Evolutionary conservation across 1,139 yeast species (phyloP).

Genomic region (Kurtzmaniella quercitrusa): DNA sequence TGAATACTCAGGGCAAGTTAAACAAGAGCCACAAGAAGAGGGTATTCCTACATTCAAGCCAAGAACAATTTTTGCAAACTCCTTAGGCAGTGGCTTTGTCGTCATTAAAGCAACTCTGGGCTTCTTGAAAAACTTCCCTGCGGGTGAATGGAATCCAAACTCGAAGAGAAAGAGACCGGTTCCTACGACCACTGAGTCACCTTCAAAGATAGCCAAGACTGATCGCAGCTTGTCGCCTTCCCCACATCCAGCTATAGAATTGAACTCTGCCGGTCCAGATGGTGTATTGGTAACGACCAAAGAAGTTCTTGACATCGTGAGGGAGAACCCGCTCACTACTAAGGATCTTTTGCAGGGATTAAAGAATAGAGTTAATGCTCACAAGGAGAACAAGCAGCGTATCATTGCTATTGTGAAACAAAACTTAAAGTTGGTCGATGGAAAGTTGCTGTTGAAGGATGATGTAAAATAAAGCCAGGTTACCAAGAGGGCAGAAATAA

Average conservation of each 20-base stretch:
- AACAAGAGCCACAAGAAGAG: constrained; percentile 39
- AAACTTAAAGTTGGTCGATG: constrained; percentile 64
- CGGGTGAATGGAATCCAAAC: constrained; percentile 81
- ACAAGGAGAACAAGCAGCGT: constrained; percentile 65
- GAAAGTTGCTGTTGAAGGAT: constrained; percentile 58
- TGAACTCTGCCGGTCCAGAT: constrained; percentile 39
- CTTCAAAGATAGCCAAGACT: constrained; percentile 28
- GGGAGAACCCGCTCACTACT: constrained; percentile 58
- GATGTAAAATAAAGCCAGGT: constrained; percentile 7
- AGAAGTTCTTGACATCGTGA: constrained; percentile 68
- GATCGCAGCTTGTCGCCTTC: constrained; percentile 15
- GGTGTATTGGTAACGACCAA: constrained; percentile 55
- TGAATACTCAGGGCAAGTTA: constrained; percentile 29
- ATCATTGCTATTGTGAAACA: constrained; percentile 67
- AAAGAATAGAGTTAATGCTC: constrained; percentile 61
- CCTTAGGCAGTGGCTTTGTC: constrained; percentile 62
- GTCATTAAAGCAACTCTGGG: constrained; percentile 61
- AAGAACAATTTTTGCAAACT: constrained; percentile 43
- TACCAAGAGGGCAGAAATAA: background rate
- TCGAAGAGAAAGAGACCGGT: constrained; percentile 41
- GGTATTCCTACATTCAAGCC: constrained; percentile 11
- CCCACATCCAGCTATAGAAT: constrained; percentile 18
- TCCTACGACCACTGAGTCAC: constrained; percentile 14
- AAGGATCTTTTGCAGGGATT: constrained; percentile 61
- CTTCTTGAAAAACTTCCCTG: constrained; percentile 64